Base-by-base conservation (phyloP, 495 filamentous ascomycete genomes). In the Tuber indicum region DNA sequence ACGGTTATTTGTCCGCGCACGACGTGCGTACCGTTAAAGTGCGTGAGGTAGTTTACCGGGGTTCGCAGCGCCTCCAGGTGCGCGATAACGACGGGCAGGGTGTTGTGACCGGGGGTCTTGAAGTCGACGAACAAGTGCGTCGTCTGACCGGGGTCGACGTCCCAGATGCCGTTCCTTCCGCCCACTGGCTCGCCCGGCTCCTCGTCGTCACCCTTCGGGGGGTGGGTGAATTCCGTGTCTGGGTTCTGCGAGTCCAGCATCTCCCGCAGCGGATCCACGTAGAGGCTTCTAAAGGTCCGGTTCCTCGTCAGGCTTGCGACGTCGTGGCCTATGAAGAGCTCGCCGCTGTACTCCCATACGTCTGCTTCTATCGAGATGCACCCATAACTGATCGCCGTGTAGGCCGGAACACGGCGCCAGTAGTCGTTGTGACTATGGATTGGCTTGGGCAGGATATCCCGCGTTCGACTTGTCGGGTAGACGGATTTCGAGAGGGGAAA, bases 371-470 rank as follows among this genome's bases (percentile, higher is more conserved):
- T 90, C 1, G 88, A 87, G n/a, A 89, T 88, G 81, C 89, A 91
- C 46, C 94, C 92, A 45, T 88, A 90, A 80, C 90, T 90, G 9
- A 92, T 86, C n/a, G 88, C 91, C 45, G 78, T 75, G 70, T 86
- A 92, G 4, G 92, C 86, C 0, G 94, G 94, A 3, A 94, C 87
- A 9, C 86, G 88, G 3, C 94, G 91, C 91, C 90, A 97, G 86
- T 97, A 97, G 86, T 97, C 94, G 82, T 97, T 97, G 84, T 97
- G 94, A 1, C 92, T 95, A 84, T 92, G 89, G 75, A 83, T 78
- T 12, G 81, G 81, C 3, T 72, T 47, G 0, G 81, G 81, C 3
- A 75, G 76, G 19, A 83, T 74, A 26, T 66, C 58, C 58, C 58
- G 26, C 32, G 58, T 66, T 12, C 36, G 58, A 16, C 58, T 66